Evolutionary conservation across 108 stramenopile genomes (phyloP), one percentile per base, ranked within the genome.

Genomic region (Nitzschia sp.): DNA sequence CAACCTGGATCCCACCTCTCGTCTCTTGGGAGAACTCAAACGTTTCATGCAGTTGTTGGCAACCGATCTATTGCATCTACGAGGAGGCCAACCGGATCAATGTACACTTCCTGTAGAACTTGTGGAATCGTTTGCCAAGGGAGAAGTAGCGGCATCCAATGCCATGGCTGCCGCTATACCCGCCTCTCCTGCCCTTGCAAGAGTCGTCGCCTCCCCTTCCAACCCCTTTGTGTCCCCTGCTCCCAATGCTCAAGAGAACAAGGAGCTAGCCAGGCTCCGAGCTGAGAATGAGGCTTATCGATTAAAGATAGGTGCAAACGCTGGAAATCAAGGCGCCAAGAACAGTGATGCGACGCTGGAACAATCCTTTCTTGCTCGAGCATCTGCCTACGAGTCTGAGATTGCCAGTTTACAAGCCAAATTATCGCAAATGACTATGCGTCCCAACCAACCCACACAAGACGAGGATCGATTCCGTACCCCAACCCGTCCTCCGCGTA

Each of bases 1-100:
- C 46, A 89, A 86, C 62, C 59, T 79, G 21, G 87, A 85, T 73
- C 81, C 84, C 10, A 83, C 80, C n/a, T 77, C 86, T 7, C 73
- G 69, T 12, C 41, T 86, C 15, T 66, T 91, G 12, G 65, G 68
- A 19, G 78, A 67, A 44, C 50, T 91, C 25, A 41, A 72, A 12
- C 65, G 56, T 8, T 77, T 83, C 54, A 72, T 87, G 12, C 66
- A 80, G 34, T 59, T 67, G 24, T 77, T 88, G 54, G 85, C 86
- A 21, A 59, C 72, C 19, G 88, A 84, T 42, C 55, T 91, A 48
- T 56, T 87, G 52, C 69, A 83, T 43, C 71, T 79, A 11, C 63
- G 72, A 20, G 64, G 79, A 20, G 85, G 80, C 26, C 71, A 86
- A 56, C 7, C 52, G 2, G 51, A 50, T 7, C 65, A 63, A 51